Evolutionary conservation across 1,139 yeast species (phyloP).

Genomic region (Wickerhamiella pararugosa): DNA sequence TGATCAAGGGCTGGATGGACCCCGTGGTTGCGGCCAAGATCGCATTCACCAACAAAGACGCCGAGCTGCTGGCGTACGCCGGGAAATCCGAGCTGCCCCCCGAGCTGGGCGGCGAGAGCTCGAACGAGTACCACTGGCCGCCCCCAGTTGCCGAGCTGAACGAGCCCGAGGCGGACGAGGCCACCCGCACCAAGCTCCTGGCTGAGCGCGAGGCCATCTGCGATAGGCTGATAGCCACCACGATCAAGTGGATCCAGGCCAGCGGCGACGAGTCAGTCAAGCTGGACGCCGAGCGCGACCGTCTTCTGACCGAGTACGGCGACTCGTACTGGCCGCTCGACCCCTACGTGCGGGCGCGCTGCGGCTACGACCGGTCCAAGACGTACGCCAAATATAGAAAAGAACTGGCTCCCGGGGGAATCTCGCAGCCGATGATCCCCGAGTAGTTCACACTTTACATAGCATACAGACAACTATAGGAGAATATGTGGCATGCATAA

Average conservation of each 20-base stretch:
- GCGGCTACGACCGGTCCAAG: conserved; percentile 50
- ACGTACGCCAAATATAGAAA: conserved; percentile 22
- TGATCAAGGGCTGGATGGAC: conserved; percentile 74
- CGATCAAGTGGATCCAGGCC: conserved; percentile 55
- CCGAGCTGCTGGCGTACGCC: conserved; percentile 45
- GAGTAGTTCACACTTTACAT: too few species aligned
- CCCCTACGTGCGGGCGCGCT: conserved; percentile 57
- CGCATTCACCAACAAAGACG: conserved; percentile 45
- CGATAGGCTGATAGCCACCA: conserved; percentile 32
- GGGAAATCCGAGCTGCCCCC: conserved; percentile 39
- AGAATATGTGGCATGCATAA: too few species aligned
- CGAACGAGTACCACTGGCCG: conserved; percentile 38
- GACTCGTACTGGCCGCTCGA: conserved; percentile 48
- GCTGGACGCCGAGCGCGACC: conserved; percentile 29
- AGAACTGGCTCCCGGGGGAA: conserved; percentile 14
- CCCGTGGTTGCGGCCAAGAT: conserved; percentile 79
- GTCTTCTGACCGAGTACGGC: conserved; percentile 35
- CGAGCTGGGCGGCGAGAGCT: conserved; percentile 52
- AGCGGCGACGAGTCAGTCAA: conserved; percentile 28
- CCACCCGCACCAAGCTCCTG: conserved; percentile 28
- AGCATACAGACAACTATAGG: too few species aligned
- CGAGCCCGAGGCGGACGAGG: conserved; percentile 27
- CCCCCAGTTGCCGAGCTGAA: conserved; percentile 41
- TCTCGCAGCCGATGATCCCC: conserved; percentile 13
- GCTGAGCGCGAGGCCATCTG: conserved; percentile 37